Conservation (phyloP, 306 rosid species). For the Glycine tomentella region DNA sequence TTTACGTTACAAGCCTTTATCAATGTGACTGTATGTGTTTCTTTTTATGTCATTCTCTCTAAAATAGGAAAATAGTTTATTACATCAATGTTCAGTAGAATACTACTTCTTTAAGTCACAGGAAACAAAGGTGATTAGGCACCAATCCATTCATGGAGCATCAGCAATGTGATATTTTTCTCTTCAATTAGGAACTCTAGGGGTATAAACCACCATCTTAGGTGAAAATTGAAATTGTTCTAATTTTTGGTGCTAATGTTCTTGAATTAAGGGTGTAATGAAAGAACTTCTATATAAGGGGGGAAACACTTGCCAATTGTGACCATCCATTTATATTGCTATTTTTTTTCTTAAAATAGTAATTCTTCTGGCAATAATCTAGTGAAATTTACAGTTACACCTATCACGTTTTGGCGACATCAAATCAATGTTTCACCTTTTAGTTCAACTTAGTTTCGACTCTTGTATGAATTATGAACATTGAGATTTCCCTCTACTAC, state of each 20-base stretch:
- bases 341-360: background rate
- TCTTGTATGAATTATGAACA: slow-evolving; percentile 1
- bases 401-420: background rate
- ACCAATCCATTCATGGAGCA: background rate
- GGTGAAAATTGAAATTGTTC: background rate
- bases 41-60: slow-evolving; percentile 1
- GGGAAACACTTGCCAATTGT: background rate
- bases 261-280: background rate
- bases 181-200: background rate
- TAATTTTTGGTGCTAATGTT: background rate
- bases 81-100: background rate
- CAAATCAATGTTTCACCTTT: slow-evolving; percentile 31
- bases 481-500: background rate
- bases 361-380: background rate
- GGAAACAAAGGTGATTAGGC: background rate
- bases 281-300: background rate
- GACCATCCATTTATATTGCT: background rate
- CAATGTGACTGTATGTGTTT: background rate
- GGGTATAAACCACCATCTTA: background rate
- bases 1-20: background rate
- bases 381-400: background rate
- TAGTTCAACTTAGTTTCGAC: slow-evolving; percentile 10
- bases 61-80: background rate
- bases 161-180: background rate
- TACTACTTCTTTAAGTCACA: background rate